Conservation (phyloP, 163 green algal species). For the Chlamydomonas reinhardtii region DNA sequence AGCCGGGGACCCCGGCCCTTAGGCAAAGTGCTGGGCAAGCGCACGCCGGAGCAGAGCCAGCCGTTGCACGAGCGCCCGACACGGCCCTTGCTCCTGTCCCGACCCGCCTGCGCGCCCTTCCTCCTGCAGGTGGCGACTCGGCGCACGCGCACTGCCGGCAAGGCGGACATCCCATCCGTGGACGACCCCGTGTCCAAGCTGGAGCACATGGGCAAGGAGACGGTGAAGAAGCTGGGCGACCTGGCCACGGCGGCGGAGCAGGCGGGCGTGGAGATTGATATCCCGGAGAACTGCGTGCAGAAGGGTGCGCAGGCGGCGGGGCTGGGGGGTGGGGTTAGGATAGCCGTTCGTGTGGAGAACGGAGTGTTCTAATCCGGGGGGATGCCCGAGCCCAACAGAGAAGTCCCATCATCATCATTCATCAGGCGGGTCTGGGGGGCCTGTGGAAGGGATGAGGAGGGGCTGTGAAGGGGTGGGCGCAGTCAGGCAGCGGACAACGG, state of each 20-base stretch:
- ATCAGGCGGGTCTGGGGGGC: too few relatives aligned
- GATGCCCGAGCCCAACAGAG: too few relatives aligned
- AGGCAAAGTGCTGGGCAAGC: too few relatives aligned
- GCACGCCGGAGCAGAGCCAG: background rate
- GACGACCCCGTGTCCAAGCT: slow-evolving; percentile 91
- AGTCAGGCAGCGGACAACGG: too few relatives aligned
- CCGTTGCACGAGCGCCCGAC: too few relatives aligned
- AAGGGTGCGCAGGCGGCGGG: slow-evolving; percentile 52
- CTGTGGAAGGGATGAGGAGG: too few relatives aligned
- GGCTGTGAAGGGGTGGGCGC: too few relatives aligned
- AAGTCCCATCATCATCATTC: too few relatives aligned
- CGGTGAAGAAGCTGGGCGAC: slow-evolving; percentile 91
- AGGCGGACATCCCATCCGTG: slow-evolving; percentile 86
- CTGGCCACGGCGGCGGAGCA: slow-evolving; percentile 74
- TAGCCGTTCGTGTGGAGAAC: background rate
- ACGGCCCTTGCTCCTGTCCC: too few relatives aligned
- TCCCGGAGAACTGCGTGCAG: slow-evolving; percentile 74
- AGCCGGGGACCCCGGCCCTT: too few relatives aligned
- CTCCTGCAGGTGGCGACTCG: slow-evolving; percentile 78
- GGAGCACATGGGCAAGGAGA: slow-evolving; percentile 95
- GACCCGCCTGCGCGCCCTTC: too few relatives aligned
- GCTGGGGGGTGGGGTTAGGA: background rate
- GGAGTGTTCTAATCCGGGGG: too few relatives aligned
- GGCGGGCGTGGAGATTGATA: slow-evolving; percentile 63
- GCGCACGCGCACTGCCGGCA: slow-evolving; percentile 84